Evolutionary conservation across 768 basidiomycete genomes (phyloP).

Genomic region (Agaricus subrufescens): DNA sequence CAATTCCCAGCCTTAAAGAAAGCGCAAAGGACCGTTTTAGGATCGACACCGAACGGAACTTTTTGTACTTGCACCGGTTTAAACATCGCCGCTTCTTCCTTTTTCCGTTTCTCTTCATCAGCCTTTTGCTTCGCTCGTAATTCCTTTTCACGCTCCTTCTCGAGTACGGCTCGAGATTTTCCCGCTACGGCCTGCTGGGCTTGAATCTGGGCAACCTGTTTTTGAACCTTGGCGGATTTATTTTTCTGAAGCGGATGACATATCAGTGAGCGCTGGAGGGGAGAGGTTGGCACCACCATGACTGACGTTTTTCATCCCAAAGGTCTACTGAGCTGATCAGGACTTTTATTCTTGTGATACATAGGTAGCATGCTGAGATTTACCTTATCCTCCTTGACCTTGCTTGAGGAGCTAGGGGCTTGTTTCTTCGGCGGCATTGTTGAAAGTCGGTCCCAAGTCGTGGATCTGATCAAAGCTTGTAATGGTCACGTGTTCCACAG

Average conservation of each 20-base stretch:
- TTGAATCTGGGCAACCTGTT: constrained; percentile 76
- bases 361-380: constrained; percentile 13
- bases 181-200: constrained; percentile 69
- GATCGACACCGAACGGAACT: constrained; percentile 93
- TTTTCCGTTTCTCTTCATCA: constrained; percentile 79
- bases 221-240: constrained; percentile 90
- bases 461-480: too few relatives aligned
- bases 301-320: constrained; percentile 54
- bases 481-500: too few relatives aligned
- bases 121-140: constrained; percentile 67
- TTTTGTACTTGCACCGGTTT: constrained; percentile 80
- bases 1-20: constrained; percentile 92
- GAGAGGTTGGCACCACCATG: background rate
- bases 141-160: constrained; percentile 84
- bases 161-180: constrained; percentile 74
- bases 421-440: constrained; percentile 81
- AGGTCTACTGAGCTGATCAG: constrained; percentile 50
- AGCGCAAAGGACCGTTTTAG: constrained; percentile 89
- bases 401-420: constrained; percentile 51
- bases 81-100: constrained; percentile 81
- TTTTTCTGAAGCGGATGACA: constrained; percentile 61
- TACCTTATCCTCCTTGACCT: constrained; percentile 83
- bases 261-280: constrained; percentile 1
- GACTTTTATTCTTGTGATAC: constrained; percentile 16
- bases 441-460: background rate